phyloP scores from a whole-genome alignment of 805 yeast species.

The Lachancea nothofagi region DNA sequence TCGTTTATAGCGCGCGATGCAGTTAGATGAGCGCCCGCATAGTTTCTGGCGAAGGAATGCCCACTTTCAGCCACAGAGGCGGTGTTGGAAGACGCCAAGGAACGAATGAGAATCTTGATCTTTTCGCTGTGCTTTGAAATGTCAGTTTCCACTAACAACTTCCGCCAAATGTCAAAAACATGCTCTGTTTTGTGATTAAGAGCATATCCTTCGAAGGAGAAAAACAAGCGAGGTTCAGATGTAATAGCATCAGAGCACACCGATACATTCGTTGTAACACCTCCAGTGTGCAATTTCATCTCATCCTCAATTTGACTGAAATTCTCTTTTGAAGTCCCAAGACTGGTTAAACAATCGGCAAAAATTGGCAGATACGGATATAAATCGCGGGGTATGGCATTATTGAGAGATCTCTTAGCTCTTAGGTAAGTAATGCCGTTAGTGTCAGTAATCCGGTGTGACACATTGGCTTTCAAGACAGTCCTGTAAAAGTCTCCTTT shows the following conservation, averaged over 20 bases:
- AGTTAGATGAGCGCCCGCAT: conserved; percentile 60
- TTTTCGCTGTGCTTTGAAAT: conserved; percentile 59
- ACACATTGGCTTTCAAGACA: conserved; percentile 33
- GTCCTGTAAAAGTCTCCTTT: conserved; percentile 39
- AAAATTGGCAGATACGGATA: conserved; percentile 72
- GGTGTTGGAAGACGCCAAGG: conserved; percentile 69
- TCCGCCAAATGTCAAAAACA: conserved; percentile 61
- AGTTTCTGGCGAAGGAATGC: conserved; percentile 71
- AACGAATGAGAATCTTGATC: conserved; percentile 64
- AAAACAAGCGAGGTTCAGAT: conserved; percentile 44
- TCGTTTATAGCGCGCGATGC: conserved; percentile 58
- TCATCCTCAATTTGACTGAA: conserved; percentile 82
- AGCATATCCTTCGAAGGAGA: conserved; percentile 62
- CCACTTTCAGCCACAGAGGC: conserved; percentile 83
- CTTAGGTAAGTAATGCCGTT: conserved; percentile 78
- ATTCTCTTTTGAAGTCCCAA: conserved; percentile 70
- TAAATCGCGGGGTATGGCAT: conserved; percentile 51
- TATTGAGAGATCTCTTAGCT: conserved; percentile 54
- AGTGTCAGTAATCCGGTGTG: conserved; percentile 56
- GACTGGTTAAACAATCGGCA: conserved; percentile 69
- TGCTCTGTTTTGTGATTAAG: conserved; percentile 56
- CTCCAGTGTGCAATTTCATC: conserved; percentile 81
- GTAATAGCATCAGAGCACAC: conserved; percentile 54
- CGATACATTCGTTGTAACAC: conserved; percentile 58
- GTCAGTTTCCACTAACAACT: conserved; percentile 64